phyloP scores from a whole-genome alignment of 169 alveolate genomes.

The Plasmodium vivax region DNA sequence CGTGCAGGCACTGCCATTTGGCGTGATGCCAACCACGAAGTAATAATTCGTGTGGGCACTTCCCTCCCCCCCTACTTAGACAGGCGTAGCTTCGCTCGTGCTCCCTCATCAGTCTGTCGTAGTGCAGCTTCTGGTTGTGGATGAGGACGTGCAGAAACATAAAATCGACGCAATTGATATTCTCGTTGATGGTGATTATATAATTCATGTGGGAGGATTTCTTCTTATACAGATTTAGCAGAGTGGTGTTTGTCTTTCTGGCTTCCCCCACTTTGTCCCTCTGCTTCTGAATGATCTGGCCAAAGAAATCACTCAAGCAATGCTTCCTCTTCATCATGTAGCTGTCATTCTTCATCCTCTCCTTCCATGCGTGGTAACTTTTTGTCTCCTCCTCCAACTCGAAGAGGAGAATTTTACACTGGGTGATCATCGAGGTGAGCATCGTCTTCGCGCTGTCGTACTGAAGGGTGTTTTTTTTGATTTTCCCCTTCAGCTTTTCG shows the following conservation, averaged over 20 bases:
- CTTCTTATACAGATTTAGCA: conserved; percentile 45
- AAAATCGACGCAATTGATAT: conserved; percentile 46
- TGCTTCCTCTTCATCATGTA: conserved; percentile 15
- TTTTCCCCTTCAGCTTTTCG: conserved; percentile 41
- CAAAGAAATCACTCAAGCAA: conserved; percentile 16
- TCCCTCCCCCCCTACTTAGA: not conserved
- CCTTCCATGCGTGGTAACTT: conserved; percentile 19
- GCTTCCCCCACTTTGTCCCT: conserved; percentile 18
- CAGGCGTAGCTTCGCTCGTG: conserved; percentile 34
- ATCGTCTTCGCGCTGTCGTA: conserved; percentile 45
- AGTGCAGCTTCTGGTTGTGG: conserved; percentile 23
- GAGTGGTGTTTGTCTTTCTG: conserved; percentile 26
- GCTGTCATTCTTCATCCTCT: conserved; percentile 44
- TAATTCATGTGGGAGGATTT: conserved; percentile 21
- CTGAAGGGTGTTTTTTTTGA: conserved; percentile 40
- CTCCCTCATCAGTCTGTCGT: conserved; percentile 29
- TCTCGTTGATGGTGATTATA: conserved; percentile 32
- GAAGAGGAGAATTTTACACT: conserved; percentile 54
- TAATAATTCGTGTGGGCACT: no score
- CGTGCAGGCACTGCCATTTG: no score
- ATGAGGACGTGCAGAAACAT: conserved; percentile 38
- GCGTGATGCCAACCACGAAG: no score
- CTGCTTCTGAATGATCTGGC: conserved; percentile 25
- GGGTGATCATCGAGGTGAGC: conserved; percentile 28
- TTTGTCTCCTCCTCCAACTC: conserved; percentile 57